Evolutionary conservation across 129 eudicot species (phyloP).

Genomic region (Glebionis coronaria): DNA sequence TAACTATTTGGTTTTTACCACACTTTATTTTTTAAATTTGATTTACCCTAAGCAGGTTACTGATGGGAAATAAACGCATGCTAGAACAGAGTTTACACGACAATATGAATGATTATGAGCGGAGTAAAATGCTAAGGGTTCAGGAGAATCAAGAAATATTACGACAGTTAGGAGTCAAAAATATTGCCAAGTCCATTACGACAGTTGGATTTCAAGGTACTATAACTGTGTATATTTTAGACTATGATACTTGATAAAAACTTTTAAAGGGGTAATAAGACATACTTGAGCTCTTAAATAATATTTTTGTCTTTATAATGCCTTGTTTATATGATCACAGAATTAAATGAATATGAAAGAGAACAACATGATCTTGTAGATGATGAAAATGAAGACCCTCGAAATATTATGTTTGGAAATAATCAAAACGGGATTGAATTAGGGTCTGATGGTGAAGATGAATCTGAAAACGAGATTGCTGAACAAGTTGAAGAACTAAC

Average conservation of each 20-base stretch:
- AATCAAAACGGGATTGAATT: not conserved
- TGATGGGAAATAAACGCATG: too few species aligned
- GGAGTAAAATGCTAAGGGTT: not conserved
- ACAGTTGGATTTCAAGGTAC: too few species aligned
- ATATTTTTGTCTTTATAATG: not conserved
- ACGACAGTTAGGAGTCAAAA: too few species aligned
- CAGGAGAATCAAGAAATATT: too few species aligned
- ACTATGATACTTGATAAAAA: too few species aligned
- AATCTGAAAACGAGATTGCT: not conserved
- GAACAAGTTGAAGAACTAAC: not conserved
- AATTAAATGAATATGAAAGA: not conserved
- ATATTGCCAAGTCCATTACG: not conserved
- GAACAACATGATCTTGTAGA: not conserved
- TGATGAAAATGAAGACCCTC: conserved; percentile 3
- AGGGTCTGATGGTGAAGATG: not conserved
- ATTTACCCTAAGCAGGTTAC: too few species aligned
- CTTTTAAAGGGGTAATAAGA: too few species aligned
- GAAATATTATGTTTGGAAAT: not conserved
- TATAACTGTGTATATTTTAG: too few species aligned
- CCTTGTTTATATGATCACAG: not conserved
- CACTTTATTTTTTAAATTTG: too few species aligned
- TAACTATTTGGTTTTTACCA: too few species aligned
- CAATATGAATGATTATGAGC: not conserved
- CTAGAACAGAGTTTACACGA: too few species aligned
- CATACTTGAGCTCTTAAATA: not conserved